phyloP scores from a whole-genome alignment of 208 protist genomes.

The Wallacemonas collosoma region DNA sequence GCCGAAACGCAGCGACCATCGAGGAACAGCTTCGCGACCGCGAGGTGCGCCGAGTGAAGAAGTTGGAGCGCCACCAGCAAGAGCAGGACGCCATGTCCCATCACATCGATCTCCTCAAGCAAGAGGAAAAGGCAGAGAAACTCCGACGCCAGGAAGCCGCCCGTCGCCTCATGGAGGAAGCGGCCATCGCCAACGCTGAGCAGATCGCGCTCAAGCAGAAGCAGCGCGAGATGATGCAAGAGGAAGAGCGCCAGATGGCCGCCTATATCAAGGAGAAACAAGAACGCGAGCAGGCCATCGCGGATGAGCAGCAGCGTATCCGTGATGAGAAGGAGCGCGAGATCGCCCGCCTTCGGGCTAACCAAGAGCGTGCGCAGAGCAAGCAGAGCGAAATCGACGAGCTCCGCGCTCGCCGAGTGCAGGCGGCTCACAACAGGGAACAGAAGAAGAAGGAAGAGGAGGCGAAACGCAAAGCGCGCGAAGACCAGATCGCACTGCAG shows the following conservation, averaged over 20 bases:
- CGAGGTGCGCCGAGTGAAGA: constrained; percentile 85
- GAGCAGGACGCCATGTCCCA: constrained; percentile 93
- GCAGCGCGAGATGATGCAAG: constrained; percentile 68
- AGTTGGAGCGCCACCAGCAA: constrained; percentile 89
- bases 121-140: constrained; percentile 89
- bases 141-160: constrained; percentile 76
- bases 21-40: constrained; percentile 90
- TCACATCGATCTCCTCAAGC: constrained; percentile 87
- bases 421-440: constrained; percentile 88
- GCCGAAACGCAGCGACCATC: constrained; percentile 82
- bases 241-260: constrained; percentile 89
- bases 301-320: constrained; percentile 85
- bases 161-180: constrained; percentile 89
- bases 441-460: constrained; percentile 82
- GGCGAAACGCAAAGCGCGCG: constrained; percentile 48
- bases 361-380: constrained; percentile 91
- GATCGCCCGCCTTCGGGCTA: constrained; percentile 82
- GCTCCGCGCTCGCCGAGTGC: constrained; percentile 86
- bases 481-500: constrained; percentile 77
- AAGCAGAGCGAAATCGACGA: constrained; percentile 93
- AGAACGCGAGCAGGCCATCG: constrained; percentile 80
- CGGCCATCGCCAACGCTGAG: constrained; percentile 92
- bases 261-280: constrained; percentile 90
- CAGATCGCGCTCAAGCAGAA: constrained; percentile 91
- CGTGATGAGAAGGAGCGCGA: constrained; percentile 90